Evolutionary conservation across 2,329 filamentous ascomycete genomes (phyloP).

Genomic region (Hymenotorrendiella dingleyae): DNA sequence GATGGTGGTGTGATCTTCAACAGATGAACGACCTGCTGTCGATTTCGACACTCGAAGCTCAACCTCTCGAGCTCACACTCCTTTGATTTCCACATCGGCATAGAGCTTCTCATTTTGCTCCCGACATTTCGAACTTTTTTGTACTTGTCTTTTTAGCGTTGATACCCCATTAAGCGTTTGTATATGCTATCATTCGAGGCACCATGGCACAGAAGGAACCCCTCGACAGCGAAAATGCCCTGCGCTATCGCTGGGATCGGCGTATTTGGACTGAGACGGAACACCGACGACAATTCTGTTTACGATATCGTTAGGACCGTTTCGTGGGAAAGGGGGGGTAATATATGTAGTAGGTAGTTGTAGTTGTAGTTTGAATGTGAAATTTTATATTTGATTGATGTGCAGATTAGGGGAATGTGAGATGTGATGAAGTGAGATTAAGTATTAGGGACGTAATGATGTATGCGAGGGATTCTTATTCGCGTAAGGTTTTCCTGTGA

Average conservation of each 20-base stretch:
- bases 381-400: no score
- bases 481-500: no score
- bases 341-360: no score
- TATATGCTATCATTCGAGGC: slow-evolving; percentile 45
- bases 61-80: slow-evolving; percentile 14
- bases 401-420: no score
- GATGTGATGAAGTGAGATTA: no score
- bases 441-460: no score
- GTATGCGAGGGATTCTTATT: no score
- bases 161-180: slow-evolving; percentile 50
- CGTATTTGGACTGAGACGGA: slow-evolving; percentile 38
- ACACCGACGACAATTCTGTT: slow-evolving; percentile 43
- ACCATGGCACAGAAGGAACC: neutral
- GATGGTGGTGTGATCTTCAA: slow-evolving; percentile 19
- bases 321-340: slow-evolving; percentile 31
- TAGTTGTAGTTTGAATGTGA: no score
- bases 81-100: no score
- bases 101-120: neutral
- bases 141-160: slow-evolving; percentile 33
- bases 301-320: slow-evolving; percentile 42
- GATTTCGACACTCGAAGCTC: slow-evolving; percentile 12
- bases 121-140: slow-evolving; percentile 11
- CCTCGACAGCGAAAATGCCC: slow-evolving; percentile 39
- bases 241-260: slow-evolving; percentile 44
- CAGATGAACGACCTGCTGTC: slow-evolving; percentile 9